Percentiles rank a stretch among this genome's conserved stretches.
Conservation (phyloP, 1,284 basidiomycete genomes). For the Ustanciosporium gigantosporum region DNA sequence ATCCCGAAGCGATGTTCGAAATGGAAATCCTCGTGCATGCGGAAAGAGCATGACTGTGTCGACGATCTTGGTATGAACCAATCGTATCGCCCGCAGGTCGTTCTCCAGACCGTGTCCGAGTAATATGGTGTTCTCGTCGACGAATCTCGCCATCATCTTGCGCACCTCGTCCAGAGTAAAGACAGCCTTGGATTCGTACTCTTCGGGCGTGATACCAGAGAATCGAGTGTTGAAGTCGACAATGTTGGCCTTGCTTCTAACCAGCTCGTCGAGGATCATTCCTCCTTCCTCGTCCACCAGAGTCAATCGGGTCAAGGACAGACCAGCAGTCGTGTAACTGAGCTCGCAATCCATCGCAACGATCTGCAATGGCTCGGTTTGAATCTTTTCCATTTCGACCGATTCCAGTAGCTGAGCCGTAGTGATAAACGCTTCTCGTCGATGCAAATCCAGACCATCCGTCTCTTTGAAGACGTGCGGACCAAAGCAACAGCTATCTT, state of each 20-base stretch:
- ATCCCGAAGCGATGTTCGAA: constrained; percentile 48
- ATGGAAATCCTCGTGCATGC: constrained; percentile 54
- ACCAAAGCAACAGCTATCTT: constrained; percentile 46
- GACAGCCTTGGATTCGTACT: constrained; percentile 37
- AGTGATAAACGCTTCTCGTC: constrained; percentile 46
- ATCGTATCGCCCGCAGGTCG: constrained; percentile 50
- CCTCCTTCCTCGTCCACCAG: constrained; percentile 52
- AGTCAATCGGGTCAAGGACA: constrained; percentile 52
- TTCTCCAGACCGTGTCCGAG: constrained; percentile 59
- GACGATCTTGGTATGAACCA: constrained; percentile 48
- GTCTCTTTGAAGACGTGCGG: constrained; percentile 59
- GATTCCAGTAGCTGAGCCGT: constrained; percentile 20
- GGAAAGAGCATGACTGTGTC: constrained; percentile 55
- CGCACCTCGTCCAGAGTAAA: constrained; percentile 39
- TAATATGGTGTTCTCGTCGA: constrained; percentile 47
- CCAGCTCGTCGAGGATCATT: constrained; percentile 48
- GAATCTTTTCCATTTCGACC: constrained; percentile 1
- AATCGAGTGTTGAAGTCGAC: constrained; percentile 58
- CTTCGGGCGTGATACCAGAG: constrained; percentile 49
- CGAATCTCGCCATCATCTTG: constrained; percentile 37
- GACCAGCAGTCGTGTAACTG: constrained; percentile 54
- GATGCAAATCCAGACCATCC: constrained; percentile 34
- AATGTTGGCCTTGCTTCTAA: constrained; percentile 37
- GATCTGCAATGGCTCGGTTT: constrained; percentile 28
- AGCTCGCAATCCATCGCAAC: constrained; percentile 58